Percentiles rank a stretch among this genome's conserved stretches.
phyloP scores from a whole-genome alignment of 495 filamentous ascomycete genomes.

The Daldinia childiae region DNA sequence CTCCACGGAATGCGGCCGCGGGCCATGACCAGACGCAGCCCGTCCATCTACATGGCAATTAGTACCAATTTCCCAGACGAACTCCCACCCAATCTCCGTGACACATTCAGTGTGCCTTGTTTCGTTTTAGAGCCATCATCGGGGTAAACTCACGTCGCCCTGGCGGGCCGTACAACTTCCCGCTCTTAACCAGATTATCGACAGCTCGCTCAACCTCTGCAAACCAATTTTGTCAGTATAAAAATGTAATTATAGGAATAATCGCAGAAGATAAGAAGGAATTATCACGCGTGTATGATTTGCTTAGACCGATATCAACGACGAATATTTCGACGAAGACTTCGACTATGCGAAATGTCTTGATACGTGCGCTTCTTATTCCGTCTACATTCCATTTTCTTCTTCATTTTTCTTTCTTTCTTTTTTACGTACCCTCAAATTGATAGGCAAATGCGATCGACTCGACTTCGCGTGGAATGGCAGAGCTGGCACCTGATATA shows the following conservation, averaged over 20 bases:
- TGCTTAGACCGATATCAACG: background rate
- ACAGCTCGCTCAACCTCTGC: constrained; percentile 96
- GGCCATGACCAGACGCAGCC: constrained; percentile 51
- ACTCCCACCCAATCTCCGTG: constrained; percentile 13
- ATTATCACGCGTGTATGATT: constrained; percentile 9
- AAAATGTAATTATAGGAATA: background rate
- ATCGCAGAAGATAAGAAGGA: background rate
- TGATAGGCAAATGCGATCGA: constrained; percentile 83
- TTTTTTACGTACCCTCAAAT: constrained; percentile 80
- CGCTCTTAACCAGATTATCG: constrained; percentile 95
- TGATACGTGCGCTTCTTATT: background rate
- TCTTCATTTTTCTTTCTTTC: background rate
- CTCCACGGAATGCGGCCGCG: constrained; percentile 86
- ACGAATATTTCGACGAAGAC: constrained; percentile 1
- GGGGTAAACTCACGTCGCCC: constrained; percentile 84
- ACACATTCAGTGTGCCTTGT: constrained; percentile 6
- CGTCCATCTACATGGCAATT: constrained; percentile 53
- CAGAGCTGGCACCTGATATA: constrained; percentile 76
- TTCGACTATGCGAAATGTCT: constrained; percentile 10
- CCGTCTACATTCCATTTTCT: background rate
- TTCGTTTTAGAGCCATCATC: constrained; percentile 19
- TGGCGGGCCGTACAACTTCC: constrained; percentile 81
- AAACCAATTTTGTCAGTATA: constrained; percentile 40
- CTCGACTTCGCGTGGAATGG: constrained; percentile 77
- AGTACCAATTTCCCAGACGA: constrained; percentile 25